Percentiles rank a stretch among this genome's conserved stretches.
Conservation (phyloP, 768 basidiomycete genomes). For the Leccinum boreale region DNA sequence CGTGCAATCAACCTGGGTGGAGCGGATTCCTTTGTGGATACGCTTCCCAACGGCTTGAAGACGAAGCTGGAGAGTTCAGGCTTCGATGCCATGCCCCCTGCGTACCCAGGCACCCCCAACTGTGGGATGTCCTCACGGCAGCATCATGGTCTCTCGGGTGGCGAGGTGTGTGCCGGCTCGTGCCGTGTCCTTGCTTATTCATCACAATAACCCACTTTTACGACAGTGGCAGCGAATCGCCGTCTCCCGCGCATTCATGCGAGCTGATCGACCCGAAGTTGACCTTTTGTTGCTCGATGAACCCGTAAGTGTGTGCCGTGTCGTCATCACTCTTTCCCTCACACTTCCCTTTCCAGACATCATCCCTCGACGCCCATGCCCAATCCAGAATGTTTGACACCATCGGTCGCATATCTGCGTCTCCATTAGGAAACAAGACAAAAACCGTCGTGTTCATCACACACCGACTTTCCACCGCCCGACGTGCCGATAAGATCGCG, state of each 20-base stretch:
- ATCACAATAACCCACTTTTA: slow-evolving; percentile 17
- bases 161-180: slow-evolving; percentile 59
- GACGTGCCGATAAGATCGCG: slow-evolving; percentile 81
- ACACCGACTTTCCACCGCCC: slow-evolving; percentile 76
- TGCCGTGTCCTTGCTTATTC: slow-evolving; percentile 8
- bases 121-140: slow-evolving; percentile 33
- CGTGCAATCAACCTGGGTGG: slow-evolving; percentile 70
- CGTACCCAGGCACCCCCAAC: slow-evolving; percentile 28
- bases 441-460: slow-evolving; percentile 84
- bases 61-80: slow-evolving; percentile 67
- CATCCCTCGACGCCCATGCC: slow-evolving; percentile 75
- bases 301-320: slow-evolving; percentile 48
- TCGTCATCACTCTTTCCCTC: slow-evolving; percentile 1
- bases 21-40: slow-evolving; percentile 60
- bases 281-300: slow-evolving; percentile 85
- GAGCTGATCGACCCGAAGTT: slow-evolving; percentile 68
- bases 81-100: slow-evolving; percentile 45
- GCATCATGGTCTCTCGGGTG: slow-evolving; percentile 75
- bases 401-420: slow-evolving; percentile 60
- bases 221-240: slow-evolving; percentile 84
- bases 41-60: slow-evolving; percentile 68
- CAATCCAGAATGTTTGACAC: slow-evolving; percentile 79
- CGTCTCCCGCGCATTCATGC: slow-evolving; percentile 84
- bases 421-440: slow-evolving; percentile 49
- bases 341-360: slow-evolving; percentile 48